A percentile compares a stretch with the other conserved stretches of the same genome.
phyloP scores from a whole-genome alignment of 1,284 basidiomycete genomes.

The Megacollybia platyphylla region DNA sequence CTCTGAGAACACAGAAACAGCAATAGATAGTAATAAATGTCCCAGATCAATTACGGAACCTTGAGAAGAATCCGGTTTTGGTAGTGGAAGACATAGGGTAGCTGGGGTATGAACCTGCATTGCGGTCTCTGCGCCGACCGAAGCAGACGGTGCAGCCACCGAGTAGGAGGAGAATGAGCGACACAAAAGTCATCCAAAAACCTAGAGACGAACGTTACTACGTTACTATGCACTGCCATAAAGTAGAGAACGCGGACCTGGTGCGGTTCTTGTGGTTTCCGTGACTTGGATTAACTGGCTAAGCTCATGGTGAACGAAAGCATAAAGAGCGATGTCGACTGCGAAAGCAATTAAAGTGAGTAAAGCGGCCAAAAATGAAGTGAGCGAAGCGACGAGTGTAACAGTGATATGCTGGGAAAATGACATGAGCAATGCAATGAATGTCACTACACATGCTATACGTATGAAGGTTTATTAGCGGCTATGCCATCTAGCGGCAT shows the following conservation, averaged over 20 bases:
- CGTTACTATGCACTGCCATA: neutral
- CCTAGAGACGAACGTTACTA: slow-evolving; percentile 14
- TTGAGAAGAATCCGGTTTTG: slow-evolving; percentile 8
- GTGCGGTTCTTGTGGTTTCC: slow-evolving; percentile 23
- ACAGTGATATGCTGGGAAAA: slow-evolving; percentile 31
- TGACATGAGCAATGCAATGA: slow-evolving; percentile 41
- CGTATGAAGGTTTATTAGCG: slow-evolving; percentile 11
- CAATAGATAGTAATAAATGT: no score
- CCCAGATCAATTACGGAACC: slow-evolving; percentile 7
- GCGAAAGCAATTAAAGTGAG: slow-evolving; percentile 38
- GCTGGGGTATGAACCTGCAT: neutral
- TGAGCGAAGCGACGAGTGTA: slow-evolving; percentile 29
- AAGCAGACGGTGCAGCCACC: slow-evolving; percentile 38
- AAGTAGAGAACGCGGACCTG: slow-evolving; percentile 19
- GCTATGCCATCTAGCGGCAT: neutral
- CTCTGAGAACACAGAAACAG: no score
- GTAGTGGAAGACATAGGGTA: slow-evolving; percentile 4
- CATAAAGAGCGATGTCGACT: slow-evolving; percentile 39
- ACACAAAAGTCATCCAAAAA: slow-evolving; percentile 42
- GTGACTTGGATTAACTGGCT: slow-evolving; percentile 20
- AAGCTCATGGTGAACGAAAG: slow-evolving; percentile 28
- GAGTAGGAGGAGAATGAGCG: slow-evolving; percentile 33
- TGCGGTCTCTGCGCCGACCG: slow-evolving; percentile 20
- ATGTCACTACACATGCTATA: slow-evolving; percentile 47
- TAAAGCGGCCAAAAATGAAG: slow-evolving; percentile 34